A percentile compares a stretch with the other conserved stretches of the same genome.
Conservation (phyloP, 1,139 yeast species). For the Nakaseomyces sp. region DNA sequence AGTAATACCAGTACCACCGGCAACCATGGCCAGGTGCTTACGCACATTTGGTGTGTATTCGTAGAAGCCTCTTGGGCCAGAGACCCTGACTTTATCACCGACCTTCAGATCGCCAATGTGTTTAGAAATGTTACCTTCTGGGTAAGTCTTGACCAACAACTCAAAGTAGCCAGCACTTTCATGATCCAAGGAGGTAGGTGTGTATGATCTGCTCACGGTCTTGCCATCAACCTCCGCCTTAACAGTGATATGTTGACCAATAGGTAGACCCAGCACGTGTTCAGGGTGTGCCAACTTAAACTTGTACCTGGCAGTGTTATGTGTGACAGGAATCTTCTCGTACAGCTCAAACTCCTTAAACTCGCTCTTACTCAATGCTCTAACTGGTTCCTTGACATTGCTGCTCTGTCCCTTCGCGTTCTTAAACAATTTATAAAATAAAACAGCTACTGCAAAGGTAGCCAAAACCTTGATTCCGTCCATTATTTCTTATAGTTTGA, state of each 20-base stretch:
- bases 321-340: constrained; percentile 67
- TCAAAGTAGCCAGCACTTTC: constrained; percentile 79
- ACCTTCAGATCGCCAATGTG: constrained; percentile 58
- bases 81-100: constrained; percentile 63
- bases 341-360: constrained; percentile 79
- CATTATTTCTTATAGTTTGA: background rate
- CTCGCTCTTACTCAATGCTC: constrained; percentile 22
- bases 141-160: constrained; percentile 84
- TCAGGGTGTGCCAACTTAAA: constrained; percentile 72
- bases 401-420: background rate
- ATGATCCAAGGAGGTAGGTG: constrained; percentile 84
- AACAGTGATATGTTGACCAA: constrained; percentile 86
- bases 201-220: constrained; percentile 83
- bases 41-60: constrained; percentile 60
- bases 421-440: constrained; percentile 2
- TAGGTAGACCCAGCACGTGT: constrained; percentile 80
- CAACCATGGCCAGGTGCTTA: constrained; percentile 55
- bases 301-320: constrained; percentile 77
- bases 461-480: constrained; percentile 2
- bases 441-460: background rate
- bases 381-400: background rate
- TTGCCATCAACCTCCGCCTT: constrained; percentile 69
- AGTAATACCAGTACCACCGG: constrained; percentile 85
- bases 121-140: constrained; percentile 80
- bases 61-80: constrained; percentile 94